Percentiles rank a stretch among this genome's conserved stretches.
phyloP scores from a whole-genome alignment of 768 basidiomycete species.

The Leucocoprinus birnbaumii region DNA sequence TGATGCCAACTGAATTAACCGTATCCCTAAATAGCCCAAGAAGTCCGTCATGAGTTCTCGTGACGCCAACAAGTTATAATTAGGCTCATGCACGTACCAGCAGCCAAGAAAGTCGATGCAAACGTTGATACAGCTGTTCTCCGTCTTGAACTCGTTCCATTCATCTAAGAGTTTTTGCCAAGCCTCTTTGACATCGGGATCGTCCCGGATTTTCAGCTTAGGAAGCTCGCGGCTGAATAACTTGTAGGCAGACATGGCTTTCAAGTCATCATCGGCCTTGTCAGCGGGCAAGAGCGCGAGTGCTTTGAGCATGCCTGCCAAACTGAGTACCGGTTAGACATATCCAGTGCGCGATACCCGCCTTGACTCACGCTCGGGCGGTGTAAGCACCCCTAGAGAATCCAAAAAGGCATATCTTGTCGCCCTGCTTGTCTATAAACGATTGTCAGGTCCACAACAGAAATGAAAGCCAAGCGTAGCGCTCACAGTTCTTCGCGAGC shows the following conservation, averaged over 20 bases:
- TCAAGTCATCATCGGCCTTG: no score
- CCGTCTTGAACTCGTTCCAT: conserved; percentile 31
- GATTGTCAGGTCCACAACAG: no score
- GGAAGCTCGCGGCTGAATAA: no score
- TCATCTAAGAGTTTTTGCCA: no score
- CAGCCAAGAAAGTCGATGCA: conserved; percentile 19
- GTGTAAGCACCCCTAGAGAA: conserved; percentile 20
- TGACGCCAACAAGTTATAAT: no score
- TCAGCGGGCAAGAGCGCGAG: conserved; percentile 18
- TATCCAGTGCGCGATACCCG: no score
- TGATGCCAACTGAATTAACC: conserved; percentile 48
- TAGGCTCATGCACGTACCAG: not conserved
- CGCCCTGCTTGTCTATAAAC: not conserved
- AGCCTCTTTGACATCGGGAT: no score
- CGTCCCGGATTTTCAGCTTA: no score
- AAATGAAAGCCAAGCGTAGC: no score
- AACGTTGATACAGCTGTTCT: conserved; percentile 38
- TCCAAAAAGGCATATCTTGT: conserved; percentile 11
- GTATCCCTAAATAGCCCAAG: conserved; percentile 55
- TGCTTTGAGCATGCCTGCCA: conserved; percentile 18
- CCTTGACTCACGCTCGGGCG: conserved; percentile 16
- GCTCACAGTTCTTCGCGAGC: conserved; percentile 16
- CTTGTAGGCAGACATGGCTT: no score
- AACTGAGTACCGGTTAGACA: conserved; percentile 12
- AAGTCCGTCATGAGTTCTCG: no score